Percentiles rank a stretch among this genome's conserved stretches.
phyloP scores from a whole-genome alignment of 169 alveolate species.

The Fabrea salina region DNA sequence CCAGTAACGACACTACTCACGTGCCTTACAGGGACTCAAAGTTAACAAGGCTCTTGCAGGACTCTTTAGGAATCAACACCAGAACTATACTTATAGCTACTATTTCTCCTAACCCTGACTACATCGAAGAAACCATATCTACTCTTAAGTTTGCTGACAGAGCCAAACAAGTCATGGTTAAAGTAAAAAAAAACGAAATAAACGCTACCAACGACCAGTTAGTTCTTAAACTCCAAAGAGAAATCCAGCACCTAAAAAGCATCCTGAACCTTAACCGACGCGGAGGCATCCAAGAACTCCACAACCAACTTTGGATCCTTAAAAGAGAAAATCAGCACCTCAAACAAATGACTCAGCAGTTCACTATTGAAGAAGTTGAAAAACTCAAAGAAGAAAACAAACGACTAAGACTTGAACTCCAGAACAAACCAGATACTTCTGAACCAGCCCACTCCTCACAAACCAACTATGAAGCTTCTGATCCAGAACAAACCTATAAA shows the following conservation, averaged over 20 bases:
- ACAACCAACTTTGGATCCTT: constrained; percentile 37
- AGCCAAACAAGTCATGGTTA: constrained; percentile 71
- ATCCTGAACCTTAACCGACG: constrained; percentile 48
- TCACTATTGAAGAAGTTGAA: constrained; percentile 57
- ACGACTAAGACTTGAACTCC: constrained; percentile 56
- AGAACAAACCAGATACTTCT: constrained; percentile 27
- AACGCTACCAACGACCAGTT: constrained; percentile 68
- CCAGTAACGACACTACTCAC: constrained; percentile 37
- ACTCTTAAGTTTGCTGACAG: constrained; percentile 76
- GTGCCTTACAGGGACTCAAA: constrained; percentile 73
- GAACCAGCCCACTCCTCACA: not conserved
- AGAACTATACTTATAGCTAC: constrained; percentile 67
- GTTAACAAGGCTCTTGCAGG: constrained; percentile 68
- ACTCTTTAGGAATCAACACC: constrained; percentile 72
- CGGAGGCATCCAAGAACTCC: constrained; percentile 53
- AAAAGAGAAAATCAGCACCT: constrained; percentile 61
- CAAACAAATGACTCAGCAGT: constrained; percentile 24
- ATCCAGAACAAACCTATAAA: not conserved
- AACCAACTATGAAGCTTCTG: not conserved
- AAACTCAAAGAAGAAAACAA: constrained; percentile 60
- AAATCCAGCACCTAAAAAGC: constrained; percentile 56
- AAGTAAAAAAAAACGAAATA: constrained; percentile 63
- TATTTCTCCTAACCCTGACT: constrained; percentile 52
- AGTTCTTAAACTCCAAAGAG: constrained; percentile 61
- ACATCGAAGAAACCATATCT: constrained; percentile 60